Evolutionary conservation across 495 filamentous ascomycete genomes (phyloP).

Genomic region (Podospora comata): DNA sequence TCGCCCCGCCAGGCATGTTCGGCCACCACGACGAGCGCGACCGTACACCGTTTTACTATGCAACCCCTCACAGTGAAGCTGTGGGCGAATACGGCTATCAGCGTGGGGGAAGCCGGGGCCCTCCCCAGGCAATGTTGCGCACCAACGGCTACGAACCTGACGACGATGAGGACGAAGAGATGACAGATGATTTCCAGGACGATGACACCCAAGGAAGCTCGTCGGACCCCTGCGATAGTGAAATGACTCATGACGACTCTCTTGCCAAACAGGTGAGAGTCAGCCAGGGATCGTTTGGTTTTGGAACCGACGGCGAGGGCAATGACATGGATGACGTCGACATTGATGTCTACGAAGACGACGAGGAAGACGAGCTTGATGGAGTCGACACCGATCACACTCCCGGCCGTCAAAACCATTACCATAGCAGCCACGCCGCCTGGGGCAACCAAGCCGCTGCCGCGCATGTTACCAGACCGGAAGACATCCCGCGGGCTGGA

Average conservation of each 20-base stretch:
- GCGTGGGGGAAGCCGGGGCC: slow-evolving; percentile 21
- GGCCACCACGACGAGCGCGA: slow-evolving; percentile 25
- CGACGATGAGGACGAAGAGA: slow-evolving; percentile 16
- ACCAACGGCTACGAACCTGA: slow-evolving; percentile 23
- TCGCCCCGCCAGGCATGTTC: slow-evolving; percentile 21
- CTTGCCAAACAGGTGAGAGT: background rate
- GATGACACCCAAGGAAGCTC: slow-evolving; percentile 29
- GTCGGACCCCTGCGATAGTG: slow-evolving; percentile 30
- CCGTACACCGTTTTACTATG: slow-evolving; percentile 50
- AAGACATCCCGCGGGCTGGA: slow-evolving; percentile 45
- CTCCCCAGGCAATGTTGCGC: slow-evolving; percentile 6
- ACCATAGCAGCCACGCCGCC: slow-evolving; percentile 6
- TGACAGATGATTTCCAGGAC: slow-evolving; percentile 26
- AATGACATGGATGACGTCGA: slow-evolving; percentile 25
- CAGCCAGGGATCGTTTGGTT: slow-evolving; percentile 8
- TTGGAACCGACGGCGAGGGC: slow-evolving; percentile 1
- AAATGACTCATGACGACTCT: slow-evolving; percentile 24
- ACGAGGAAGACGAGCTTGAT: slow-evolving; percentile 36
- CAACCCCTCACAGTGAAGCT: slow-evolving; percentile 54
- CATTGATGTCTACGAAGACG: slow-evolving; percentile 32
- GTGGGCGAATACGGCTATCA: slow-evolving; percentile 21
- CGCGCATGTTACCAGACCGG: slow-evolving; percentile 22
- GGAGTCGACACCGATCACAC: slow-evolving; percentile 30
- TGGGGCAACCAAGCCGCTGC: background rate
- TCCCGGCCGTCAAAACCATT: background rate